Percentiles rank a stretch among this genome's conserved stretches.
These are phyloP conservation scores for Cyanidiococcus yangmingshanensis DNA, from an alignment of 23 red algal genomes.

Conservation along the genomic window DNA sequence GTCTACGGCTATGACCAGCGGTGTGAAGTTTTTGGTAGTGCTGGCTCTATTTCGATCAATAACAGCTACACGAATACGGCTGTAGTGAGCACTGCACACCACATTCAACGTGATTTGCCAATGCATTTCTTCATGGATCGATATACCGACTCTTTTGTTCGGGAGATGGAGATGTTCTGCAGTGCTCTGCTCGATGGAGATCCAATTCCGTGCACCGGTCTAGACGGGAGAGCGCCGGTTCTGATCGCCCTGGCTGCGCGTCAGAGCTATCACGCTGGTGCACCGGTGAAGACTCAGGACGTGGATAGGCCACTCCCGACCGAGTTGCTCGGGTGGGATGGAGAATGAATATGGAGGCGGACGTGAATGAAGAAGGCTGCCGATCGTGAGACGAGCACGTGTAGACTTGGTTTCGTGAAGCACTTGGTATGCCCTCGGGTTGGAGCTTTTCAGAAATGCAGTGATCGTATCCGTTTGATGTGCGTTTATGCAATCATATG, in stretches of 20 bases:
- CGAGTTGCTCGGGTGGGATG: constrained; percentile 66
- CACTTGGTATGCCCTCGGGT: too few species aligned
- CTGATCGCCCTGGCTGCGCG: constrained; percentile 91
- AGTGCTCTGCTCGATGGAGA: constrained; percentile 51
- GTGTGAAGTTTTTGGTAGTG: constrained; percentile 90
- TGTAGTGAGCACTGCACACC: constrained; percentile 64
- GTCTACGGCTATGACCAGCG: constrained; percentile 99
- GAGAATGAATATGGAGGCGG: too few species aligned
- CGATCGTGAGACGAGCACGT: too few species aligned
- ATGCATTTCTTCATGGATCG: constrained; percentile 99
- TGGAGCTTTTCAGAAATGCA: too few species aligned
- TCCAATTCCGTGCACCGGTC: constrained; percentile 76
- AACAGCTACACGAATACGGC: constrained; percentile 96
- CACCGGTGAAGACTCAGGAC: constrained; percentile 66
- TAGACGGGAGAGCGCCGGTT: constrained; percentile 90
- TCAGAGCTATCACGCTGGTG: constrained; percentile 58
- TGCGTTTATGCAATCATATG: too few species aligned
- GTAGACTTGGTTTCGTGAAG: too few species aligned
- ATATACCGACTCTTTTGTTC: constrained; percentile 93
- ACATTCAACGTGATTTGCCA: constrained; percentile 87
- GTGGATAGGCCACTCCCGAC: constrained; percentile 62
- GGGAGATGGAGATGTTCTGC: constrained; percentile 79
- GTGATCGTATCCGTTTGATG: too few species aligned
- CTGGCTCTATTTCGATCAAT: constrained; percentile 91
- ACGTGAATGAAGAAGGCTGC: too few species aligned